These are phyloP conservation scores for Apiotrichum brassicae DNA, from an alignment of 1,284 basidiomycete genomes.

Conservation along the genomic window DNA sequence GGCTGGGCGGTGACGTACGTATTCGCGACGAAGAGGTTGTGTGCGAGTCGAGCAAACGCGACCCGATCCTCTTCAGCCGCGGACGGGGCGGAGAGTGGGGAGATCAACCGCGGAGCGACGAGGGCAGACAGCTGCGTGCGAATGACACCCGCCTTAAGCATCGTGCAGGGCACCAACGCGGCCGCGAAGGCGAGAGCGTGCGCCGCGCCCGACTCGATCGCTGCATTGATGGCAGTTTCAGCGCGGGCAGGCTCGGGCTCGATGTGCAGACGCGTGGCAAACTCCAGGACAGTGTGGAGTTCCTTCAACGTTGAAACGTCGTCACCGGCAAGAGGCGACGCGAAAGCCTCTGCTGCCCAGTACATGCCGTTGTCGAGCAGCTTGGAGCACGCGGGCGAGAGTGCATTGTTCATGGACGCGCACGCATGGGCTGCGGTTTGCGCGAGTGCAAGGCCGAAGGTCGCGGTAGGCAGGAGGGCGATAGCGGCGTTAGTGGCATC, in stretches of 20 bases:
- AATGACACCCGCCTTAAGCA: slow-evolving; percentile 53
- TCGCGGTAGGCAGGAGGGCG: background rate
- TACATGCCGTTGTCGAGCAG: slow-evolving; percentile 24
- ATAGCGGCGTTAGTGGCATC: slow-evolving; percentile 3
- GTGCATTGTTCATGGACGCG: background rate
- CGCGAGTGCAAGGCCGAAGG: slow-evolving; percentile 7
- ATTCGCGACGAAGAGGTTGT: slow-evolving; percentile 63
- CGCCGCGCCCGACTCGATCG: slow-evolving; percentile 54
- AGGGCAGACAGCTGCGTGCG: slow-evolving; percentile 36
- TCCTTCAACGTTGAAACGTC: slow-evolving; percentile 1
- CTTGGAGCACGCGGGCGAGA: slow-evolving; percentile 4
- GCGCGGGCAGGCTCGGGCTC: slow-evolving; percentile 57
- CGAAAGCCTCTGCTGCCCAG: slow-evolving; percentile 19
- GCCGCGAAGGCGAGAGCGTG: slow-evolving; percentile 52
- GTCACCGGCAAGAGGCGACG: slow-evolving; percentile 14
- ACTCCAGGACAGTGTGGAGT: slow-evolving; percentile 1
- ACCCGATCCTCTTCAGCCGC: slow-evolving; percentile 56
- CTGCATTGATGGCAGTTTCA: slow-evolving; percentile 66
- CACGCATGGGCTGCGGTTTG: background rate
- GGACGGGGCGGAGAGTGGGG: slow-evolving; percentile 51
- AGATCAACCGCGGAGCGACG: slow-evolving; percentile 49
- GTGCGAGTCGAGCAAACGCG: slow-evolving; percentile 55
- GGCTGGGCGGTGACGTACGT: slow-evolving; percentile 75
- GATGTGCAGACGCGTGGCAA: slow-evolving; percentile 14
- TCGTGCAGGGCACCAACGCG: slow-evolving; percentile 45